These are phyloP conservation scores for Penicillium sp. DNA, from an alignment of 2,329 filamentous ascomycete species.

Conservation along the genomic window DNA sequence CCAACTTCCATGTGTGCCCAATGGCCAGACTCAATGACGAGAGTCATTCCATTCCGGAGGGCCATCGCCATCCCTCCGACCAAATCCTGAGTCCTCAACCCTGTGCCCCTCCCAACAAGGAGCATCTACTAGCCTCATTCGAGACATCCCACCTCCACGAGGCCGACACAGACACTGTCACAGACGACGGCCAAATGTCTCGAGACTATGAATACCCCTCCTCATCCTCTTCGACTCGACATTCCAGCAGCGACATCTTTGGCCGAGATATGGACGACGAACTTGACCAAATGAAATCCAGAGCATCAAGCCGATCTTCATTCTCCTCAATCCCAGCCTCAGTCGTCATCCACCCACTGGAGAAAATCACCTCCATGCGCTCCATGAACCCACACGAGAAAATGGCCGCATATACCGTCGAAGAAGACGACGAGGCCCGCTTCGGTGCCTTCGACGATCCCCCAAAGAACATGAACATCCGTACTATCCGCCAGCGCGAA, in stretches of 20 bases:
- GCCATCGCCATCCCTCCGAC: slow-evolving; percentile 14
- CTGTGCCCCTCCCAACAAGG: slow-evolving; percentile 21
- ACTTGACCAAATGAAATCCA: slow-evolving; percentile 29
- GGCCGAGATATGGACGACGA: slow-evolving; percentile 34
- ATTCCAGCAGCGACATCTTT: slow-evolving; percentile 33
- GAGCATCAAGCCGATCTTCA: slow-evolving; percentile 45
- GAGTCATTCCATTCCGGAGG: slow-evolving; percentile 6
- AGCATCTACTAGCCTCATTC: slow-evolving; percentile 22
- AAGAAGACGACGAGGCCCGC: slow-evolving; percentile 26
- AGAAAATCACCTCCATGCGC: slow-evolving; percentile 27
- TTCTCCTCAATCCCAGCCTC: slow-evolving; percentile 47
- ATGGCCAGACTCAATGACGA: slow-evolving; percentile 26
- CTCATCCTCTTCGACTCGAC: slow-evolving; percentile 37
- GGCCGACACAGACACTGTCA: slow-evolving; percentile 7
- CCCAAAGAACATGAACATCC: slow-evolving; percentile 26
- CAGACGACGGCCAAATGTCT: slow-evolving; percentile 24
- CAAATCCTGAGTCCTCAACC: slow-evolving; percentile 29
- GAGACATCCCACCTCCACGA: slow-evolving; percentile 22
- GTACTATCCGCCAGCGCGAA: slow-evolving; percentile 38
- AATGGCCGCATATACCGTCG: slow-evolving; percentile 25
- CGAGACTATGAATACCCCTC: slow-evolving; percentile 40
- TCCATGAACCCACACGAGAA: slow-evolving; percentile 25
- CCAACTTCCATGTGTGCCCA: slow-evolving; percentile 4
- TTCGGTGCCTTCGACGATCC: slow-evolving; percentile 30
- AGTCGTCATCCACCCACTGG: slow-evolving; percentile 38